Evolutionary conservation across 768 basidiomycete genomes (phyloP), one percentile per base, ranked within the genome.

Genomic region (Amanita pseudoporphyria): DNA sequence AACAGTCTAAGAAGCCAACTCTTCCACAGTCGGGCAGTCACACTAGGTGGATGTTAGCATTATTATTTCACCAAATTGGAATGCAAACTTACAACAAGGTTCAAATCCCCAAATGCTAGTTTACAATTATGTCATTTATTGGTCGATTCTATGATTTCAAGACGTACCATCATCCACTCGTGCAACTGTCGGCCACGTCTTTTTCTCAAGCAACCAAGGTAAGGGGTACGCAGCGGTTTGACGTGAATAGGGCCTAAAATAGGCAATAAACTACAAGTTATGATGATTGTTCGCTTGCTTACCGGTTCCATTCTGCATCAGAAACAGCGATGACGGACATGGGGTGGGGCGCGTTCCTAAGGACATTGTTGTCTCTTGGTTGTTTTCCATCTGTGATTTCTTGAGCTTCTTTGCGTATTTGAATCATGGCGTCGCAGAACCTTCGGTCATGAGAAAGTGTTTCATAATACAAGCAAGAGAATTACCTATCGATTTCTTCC

Each of bases 361-460:
- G 72, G 14, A 95, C 65, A 62, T 99, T 99, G 69, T 91, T 89
- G 54, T 88, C 89, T 62, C 76, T 84, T 2, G 92, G 87, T 63
- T 95, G 92, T 60, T 83, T 84, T 42, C 95, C 96, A 14, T 75
- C 68, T 38, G 87, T 77, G 58, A 99, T 77, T 42, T 94, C 89
- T 49, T 94, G 83, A 0, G 82, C 93, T 65, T 99, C 96, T 58
- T 80, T 71, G 44, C 94, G 87, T 56, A 99, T 99, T 55, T 86
- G 79, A 55, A 99, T 94, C 91, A 98, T 96, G 18, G 96, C 95
- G 56, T 98, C 91, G 67, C 95, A 96, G 73, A 99, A 98, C 60
- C 89, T 89, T 53, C 28, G 14, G 21, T 45, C 26, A 21, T 31
- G 13, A 24, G 49, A 45, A 9, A 52, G 45, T 32, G 41, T 41